A percentile compares a stretch with the other conserved stretches of the same genome.
phyloP scores from a whole-genome alignment of 108 stramenopile genomes.

The Conticribra weissflogii region DNA sequence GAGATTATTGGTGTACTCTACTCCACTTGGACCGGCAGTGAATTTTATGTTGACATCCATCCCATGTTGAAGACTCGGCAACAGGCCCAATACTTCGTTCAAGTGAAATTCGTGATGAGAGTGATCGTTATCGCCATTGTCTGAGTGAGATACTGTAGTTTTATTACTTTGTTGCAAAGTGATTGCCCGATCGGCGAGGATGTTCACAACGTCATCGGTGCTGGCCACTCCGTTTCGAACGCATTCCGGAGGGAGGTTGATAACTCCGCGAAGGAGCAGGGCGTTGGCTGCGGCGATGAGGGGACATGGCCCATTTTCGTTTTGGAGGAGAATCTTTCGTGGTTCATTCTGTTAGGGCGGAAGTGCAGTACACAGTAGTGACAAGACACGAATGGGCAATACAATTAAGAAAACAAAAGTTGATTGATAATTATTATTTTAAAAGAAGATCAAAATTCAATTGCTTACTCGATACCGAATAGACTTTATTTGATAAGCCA shows the following conservation, averaged over 20 bases:
- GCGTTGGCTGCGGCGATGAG: slow-evolving; percentile 94
- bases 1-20: slow-evolving; percentile 90
- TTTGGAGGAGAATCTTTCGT: slow-evolving; percentile 78
- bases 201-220: slow-evolving; percentile 76
- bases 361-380: neutral
- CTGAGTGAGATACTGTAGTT: too few relatives aligned
- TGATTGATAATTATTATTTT: neutral
- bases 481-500: slow-evolving; percentile 36
- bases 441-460: neutral
- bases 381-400: neutral
- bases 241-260: slow-evolving; percentile 66
- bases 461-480: slow-evolving; percentile 18
- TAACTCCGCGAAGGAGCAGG: slow-evolving; percentile 78
- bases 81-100: slow-evolving; percentile 77
- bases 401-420: neutral
- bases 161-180: slow-evolving; percentile 3
- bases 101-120: slow-evolving; percentile 62
- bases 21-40: slow-evolving; percentile 66
- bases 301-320: slow-evolving; percentile 96
- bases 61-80: slow-evolving; percentile 90
- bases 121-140: too few relatives aligned
- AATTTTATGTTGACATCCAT: slow-evolving; percentile 99
- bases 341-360: neutral
- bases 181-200: slow-evolving; percentile 72
- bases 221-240: slow-evolving; percentile 60